Conservation (phyloP, 1,139 yeast species). For the Hansenula lynferdii region DNA sequence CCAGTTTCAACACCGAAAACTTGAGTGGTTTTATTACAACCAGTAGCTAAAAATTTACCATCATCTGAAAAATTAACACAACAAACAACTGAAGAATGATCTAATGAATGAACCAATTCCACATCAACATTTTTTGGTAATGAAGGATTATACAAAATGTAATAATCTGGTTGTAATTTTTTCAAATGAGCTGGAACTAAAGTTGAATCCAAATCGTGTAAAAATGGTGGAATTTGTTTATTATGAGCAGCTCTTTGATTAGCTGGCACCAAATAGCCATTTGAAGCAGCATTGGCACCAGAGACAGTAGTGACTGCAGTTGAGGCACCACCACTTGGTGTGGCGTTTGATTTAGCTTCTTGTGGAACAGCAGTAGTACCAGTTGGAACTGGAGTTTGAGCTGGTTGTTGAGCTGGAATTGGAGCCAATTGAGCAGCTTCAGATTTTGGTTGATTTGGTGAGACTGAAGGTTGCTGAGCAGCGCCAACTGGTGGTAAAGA, state of each 20-base stretch:
- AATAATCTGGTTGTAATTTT: slow-evolving; percentile 84
- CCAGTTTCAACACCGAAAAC: slow-evolving; percentile 93
- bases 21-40: slow-evolving; percentile 94
- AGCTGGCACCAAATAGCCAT: slow-evolving; percentile 32
- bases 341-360: slow-evolving; percentile 3
- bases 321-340: slow-evolving; percentile 13
- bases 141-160: slow-evolving; percentile 87
- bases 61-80: slow-evolving; percentile 92
- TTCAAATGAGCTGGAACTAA: slow-evolving; percentile 75
- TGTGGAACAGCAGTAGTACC: too few relatives aligned
- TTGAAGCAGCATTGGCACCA: slow-evolving; percentile 6
- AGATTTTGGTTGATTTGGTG: slow-evolving; percentile 24
- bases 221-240: slow-evolving; percentile 76
- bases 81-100: slow-evolving; percentile 92
- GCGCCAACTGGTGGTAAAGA: slow-evolving; percentile 19
- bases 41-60: slow-evolving; percentile 93
- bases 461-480: slow-evolving; percentile 17
- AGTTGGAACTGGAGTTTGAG: slow-evolving; percentile 18
- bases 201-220: slow-evolving; percentile 76
- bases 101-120: slow-evolving; percentile 83
- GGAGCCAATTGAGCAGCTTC: slow-evolving; percentile 25
- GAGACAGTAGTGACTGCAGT: slow-evolving; percentile 15
- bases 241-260: slow-evolving; percentile 50
- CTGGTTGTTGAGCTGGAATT: slow-evolving; percentile 20
- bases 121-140: slow-evolving; percentile 74